Evolutionary conservation across 176 grass and related monocot genomes (phyloP).

Genomic region (Ananas comosus): DNA sequence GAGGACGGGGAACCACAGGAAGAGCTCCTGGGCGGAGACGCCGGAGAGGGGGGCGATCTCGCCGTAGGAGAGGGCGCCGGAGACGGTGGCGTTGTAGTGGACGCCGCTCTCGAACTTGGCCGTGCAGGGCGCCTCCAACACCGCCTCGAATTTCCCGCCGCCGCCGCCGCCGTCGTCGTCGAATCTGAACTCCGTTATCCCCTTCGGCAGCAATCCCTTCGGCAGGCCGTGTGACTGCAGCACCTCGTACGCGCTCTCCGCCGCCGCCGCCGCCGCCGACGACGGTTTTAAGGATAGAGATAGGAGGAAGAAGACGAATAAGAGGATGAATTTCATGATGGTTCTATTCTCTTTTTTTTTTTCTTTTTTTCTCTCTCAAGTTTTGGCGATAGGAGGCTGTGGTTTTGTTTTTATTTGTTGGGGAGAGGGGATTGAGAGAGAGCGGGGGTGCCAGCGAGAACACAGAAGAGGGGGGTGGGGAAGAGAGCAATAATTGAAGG

Average conservation of each 20-base stretch:
- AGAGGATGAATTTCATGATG: not conserved
- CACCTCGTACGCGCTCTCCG: constrained; percentile 37
- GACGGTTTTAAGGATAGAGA: too few species aligned
- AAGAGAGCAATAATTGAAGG: constrained; percentile 16
- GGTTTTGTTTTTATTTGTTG: constrained; percentile 10
- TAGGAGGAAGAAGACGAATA: too few species aligned
- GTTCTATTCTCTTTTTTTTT: not conserved
- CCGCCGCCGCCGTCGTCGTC: constrained; percentile 23
- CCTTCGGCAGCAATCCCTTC: constrained; percentile 35
- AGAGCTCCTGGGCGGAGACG: constrained; percentile 52
- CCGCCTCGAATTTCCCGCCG: constrained; percentile 44
- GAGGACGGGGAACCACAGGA: constrained; percentile 70
- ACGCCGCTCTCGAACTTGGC: constrained; percentile 41
- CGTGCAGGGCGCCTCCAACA: constrained; percentile 38
- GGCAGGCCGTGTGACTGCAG: constrained; percentile 38
- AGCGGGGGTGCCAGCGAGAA: constrained; percentile 9
- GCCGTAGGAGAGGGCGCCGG: constrained; percentile 43
- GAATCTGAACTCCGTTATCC: constrained; percentile 40
- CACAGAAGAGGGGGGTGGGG: not conserved
- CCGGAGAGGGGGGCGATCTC: constrained; percentile 48
- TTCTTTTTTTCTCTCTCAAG: not conserved
- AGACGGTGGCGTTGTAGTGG: constrained; percentile 49
- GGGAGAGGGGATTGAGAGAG: not conserved
- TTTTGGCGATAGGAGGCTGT: not conserved
- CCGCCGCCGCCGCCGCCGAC: not conserved